Evolutionary conservation across 83 land plant species (phyloP).

Genomic region (Isoetes engelmannii): DNA sequence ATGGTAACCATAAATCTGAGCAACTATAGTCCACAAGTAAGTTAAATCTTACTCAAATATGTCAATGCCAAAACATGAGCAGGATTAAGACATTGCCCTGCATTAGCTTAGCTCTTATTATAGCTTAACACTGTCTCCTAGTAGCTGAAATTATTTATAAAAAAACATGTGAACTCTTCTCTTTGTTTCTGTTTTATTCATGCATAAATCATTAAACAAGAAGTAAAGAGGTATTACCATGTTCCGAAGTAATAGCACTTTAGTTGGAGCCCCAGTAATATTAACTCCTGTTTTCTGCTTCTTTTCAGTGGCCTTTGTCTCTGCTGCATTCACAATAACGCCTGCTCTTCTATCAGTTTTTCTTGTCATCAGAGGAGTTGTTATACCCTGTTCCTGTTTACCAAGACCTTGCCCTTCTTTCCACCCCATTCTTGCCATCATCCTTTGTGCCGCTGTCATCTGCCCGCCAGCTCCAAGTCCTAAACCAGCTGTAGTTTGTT

Average conservation of each 20-base stretch:
- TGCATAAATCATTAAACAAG: too few species aligned
- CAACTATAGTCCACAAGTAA: background rate
- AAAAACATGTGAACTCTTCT: too few species aligned
- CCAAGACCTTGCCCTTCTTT: slow-evolving; percentile 97
- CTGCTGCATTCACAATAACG: slow-evolving; percentile 89
- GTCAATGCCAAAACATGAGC: too few species aligned
- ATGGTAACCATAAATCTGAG: background rate
- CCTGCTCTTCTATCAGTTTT: slow-evolving; percentile 95
- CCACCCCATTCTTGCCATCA: slow-evolving; percentile 99
- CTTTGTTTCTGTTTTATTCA: too few species aligned
- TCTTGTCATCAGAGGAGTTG: slow-evolving; percentile 90
- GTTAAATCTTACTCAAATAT: too few species aligned
- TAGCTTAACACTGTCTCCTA: too few species aligned
- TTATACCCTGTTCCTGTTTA: slow-evolving; percentile 95
- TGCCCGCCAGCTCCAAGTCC: slow-evolving; percentile 84
- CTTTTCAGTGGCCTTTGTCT: slow-evolving; percentile 45
- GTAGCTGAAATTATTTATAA: too few species aligned
- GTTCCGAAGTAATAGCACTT: slow-evolving; percentile 78
- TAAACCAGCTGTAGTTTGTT: slow-evolving; percentile 55
- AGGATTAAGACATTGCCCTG: too few species aligned
- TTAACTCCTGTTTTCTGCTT: slow-evolving; percentile 61
- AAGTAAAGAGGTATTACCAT: slow-evolving; percentile 49
- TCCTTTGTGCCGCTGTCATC: slow-evolving; percentile 96
- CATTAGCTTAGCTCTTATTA: too few species aligned
- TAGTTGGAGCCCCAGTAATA: slow-evolving; percentile 65